Evolutionary conservation across 1,284 basidiomycete genomes (phyloP).

Genomic region (Rhodofomes roseus): DNA sequence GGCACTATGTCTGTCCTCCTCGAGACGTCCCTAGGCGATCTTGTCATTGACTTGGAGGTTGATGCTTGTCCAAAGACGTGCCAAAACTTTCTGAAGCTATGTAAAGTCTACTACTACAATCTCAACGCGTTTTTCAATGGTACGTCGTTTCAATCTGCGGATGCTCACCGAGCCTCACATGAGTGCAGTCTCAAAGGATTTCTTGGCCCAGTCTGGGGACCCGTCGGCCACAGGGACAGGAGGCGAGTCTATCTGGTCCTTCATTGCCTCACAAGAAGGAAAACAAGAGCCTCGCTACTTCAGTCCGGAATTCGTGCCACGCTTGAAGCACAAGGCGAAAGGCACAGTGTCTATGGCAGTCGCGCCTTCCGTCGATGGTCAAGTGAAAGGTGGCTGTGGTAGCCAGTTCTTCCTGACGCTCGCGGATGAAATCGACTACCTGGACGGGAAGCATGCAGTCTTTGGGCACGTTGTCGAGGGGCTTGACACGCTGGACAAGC

Average conservation of each 20-base stretch:
- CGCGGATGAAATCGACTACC: constrained; percentile 86
- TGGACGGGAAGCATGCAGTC: constrained; percentile 94
- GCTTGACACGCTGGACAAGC: constrained; percentile 85
- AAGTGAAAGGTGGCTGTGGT: constrained; percentile 77
- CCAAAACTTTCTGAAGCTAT: constrained; percentile 96
- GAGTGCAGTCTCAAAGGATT: constrained; percentile 85
- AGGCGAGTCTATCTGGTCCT: constrained; percentile 83
- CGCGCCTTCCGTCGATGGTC: constrained; percentile 66
- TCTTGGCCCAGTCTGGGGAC: constrained; percentile 93
- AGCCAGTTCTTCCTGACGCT: constrained; percentile 97
- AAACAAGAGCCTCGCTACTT: constrained; percentile 70
- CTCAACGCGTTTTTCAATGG: constrained; percentile 97
- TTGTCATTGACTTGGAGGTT: constrained; percentile 95
- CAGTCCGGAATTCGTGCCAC: constrained; percentile 73
- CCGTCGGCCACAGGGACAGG: constrained; percentile 94
- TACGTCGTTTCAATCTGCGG: constrained; percentile 34
- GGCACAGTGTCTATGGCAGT: constrained; percentile 97
- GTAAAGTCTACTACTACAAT: constrained; percentile 96
- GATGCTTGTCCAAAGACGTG: constrained; percentile 87
- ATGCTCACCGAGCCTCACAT: constrained; percentile 5
- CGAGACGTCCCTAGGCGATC: constrained; percentile 93
- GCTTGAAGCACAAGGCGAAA: constrained; percentile 80
- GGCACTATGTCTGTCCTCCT: constrained; percentile 92
- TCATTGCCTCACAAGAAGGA: constrained; percentile 52
- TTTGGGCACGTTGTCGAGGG: constrained; percentile 97